Evolutionary conservation across 768 basidiomycete species (phyloP).

Genomic region (Amanita pseudoporphyria): DNA sequence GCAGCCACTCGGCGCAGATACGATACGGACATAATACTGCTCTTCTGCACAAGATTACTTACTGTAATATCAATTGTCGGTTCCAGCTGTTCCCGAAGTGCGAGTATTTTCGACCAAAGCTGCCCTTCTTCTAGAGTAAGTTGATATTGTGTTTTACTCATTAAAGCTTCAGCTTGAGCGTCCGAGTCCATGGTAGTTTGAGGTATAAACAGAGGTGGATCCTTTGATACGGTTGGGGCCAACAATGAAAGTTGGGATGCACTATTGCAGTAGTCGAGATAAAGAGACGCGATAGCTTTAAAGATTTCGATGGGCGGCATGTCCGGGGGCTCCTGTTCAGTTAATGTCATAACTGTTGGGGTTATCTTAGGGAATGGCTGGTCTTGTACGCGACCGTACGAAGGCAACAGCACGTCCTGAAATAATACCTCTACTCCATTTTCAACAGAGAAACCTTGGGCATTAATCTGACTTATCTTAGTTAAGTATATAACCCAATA

Average conservation of each 20-base stretch:
- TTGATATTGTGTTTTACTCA: slow-evolving; percentile 56
- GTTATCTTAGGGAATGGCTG: slow-evolving; percentile 7
- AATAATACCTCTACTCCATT: background rate
- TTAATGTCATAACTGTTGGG: background rate
- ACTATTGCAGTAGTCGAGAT: slow-evolving; percentile 38
- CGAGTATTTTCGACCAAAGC: slow-evolving; percentile 43
- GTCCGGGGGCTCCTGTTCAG: slow-evolving; percentile 21
- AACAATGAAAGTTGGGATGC: slow-evolving; percentile 34
- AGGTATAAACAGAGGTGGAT: slow-evolving; percentile 5
- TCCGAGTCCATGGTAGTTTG: slow-evolving; percentile 21
- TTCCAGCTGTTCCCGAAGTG: background rate
- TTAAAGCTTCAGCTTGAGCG: slow-evolving; percentile 30
- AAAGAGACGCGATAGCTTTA: slow-evolving; percentile 31
- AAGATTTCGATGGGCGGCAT: slow-evolving; percentile 10
- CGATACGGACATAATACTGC: slow-evolving; percentile 49
- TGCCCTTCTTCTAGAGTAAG: slow-evolving; percentile 51
- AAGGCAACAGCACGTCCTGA: background rate
- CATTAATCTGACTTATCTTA: background rate
- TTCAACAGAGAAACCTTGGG: background rate
- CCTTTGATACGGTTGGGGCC: slow-evolving; percentile 14
- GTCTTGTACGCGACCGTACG: slow-evolving; percentile 6
- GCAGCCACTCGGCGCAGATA: slow-evolving; percentile 52
- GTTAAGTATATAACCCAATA: background rate
- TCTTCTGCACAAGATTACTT: slow-evolving; percentile 32
- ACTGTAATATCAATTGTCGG: background rate